Base-by-base conservation (phyloP, 768 basidiomycete genomes). In the Steccherinum ochraceum region DNA sequence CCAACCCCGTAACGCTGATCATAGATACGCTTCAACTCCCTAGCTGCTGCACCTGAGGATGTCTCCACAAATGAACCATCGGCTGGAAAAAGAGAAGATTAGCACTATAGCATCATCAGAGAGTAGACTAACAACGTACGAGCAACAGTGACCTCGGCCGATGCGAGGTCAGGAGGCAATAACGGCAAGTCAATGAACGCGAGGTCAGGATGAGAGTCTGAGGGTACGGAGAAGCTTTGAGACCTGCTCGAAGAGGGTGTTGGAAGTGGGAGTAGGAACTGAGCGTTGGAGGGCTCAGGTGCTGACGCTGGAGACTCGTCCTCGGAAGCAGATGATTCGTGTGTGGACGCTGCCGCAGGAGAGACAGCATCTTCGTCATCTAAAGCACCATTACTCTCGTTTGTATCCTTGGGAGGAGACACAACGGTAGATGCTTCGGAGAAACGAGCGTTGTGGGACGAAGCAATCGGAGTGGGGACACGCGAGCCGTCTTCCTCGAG, bases 61-160 rank as follows among this genome's bases (percentile, higher is more conserved):
- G 87, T 91, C 61, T 93, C 89, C 19, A 91, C 80, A 63, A 84
- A 92, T 40, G 74, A 84, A 51, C 80, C 81, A 61, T 92, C 86
- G 58, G 77, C 89, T 79, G 76, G 24, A 48, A 35, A 26, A 23
- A 23, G 25, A 50, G 23, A 46, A 20, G 43, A 40, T 21, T 5
- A 43, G 41, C 11, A n/a, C 11, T 39, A 11, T 11, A 39, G 43
- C 20, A 52, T 42, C 49, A 44, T 49, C 52, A 21, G 25, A 42
- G 50, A 50, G 5, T 44, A 7, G 20, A 3, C 25, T n/a, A 18
- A 27, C 20, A 12, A 65, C 64, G 58, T 49, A 63, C 66, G 53
- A 20, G 63, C 61, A 21, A 67, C 61, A 16, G 59, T 60, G 23
- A 67, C 59, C 49, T 67, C 64, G 11, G 63, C 63, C 16, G 58